phyloP scores from a whole-genome alignment of 345 rosid species.

The Nephelium lappaceum region DNA sequence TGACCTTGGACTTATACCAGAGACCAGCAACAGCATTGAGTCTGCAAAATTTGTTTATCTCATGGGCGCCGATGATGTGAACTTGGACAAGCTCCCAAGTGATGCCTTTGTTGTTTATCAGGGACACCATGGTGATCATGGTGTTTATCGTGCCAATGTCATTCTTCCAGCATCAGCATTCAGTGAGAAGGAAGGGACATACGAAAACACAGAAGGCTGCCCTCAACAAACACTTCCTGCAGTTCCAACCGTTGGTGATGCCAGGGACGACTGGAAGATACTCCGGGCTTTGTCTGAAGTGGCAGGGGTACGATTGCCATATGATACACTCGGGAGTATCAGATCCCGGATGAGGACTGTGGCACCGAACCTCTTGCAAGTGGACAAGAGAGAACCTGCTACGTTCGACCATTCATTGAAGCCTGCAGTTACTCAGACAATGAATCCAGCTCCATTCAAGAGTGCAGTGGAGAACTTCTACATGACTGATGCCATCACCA shows the following conservation, averaged over 20 bases:
- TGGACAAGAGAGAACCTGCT: conserved; percentile 83
- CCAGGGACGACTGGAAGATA: conserved; percentile 98
- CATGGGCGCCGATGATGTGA: conserved; percentile 96
- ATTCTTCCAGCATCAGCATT: conserved; percentile 92
- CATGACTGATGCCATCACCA: conserved; percentile 92
- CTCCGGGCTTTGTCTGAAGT: conserved; percentile 91
- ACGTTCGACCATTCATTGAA: conserved; percentile 65
- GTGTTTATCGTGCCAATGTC: conserved; percentile 88
- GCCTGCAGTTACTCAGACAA: conserved; percentile 47
- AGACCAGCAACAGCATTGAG: conserved; percentile 63
- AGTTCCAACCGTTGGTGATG: conserved; percentile 96
- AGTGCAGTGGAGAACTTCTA: conserved; percentile 75
- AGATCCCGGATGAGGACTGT: conserved; percentile 74
- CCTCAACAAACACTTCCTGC: conserved; percentile 91
- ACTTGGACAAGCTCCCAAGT: conserved; percentile 74
- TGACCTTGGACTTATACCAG: conserved; percentile 94
- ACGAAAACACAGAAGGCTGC: conserved; percentile 93
- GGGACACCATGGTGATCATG: conserved; percentile 93
- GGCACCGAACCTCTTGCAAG: conserved; percentile 78
- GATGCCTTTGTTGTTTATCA: conserved; percentile 96
- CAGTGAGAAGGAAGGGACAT: conserved; percentile 94
- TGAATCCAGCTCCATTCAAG: conserved; percentile 61
- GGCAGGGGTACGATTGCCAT: conserved; percentile 72
- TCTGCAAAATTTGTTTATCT: conserved; percentile 85
- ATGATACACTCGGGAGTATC: conserved; percentile 66